Conservation (phyloP, 2,329 filamentous ascomycete genomes). For the Pseudocercospora eumusae region DNA sequence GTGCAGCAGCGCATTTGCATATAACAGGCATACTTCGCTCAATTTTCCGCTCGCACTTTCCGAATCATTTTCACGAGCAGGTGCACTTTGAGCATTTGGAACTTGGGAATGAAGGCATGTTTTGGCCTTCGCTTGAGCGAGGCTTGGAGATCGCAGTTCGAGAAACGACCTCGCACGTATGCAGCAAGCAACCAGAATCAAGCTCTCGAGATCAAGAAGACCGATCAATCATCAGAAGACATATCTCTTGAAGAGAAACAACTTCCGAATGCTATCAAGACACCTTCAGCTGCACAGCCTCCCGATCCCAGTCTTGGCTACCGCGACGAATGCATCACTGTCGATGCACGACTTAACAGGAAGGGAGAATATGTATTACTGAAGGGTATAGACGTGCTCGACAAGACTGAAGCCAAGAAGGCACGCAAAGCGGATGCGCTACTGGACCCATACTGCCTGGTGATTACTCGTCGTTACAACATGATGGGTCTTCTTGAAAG, state of each 20-base stretch:
- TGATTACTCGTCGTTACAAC: conserved; percentile 8
- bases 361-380: conserved; percentile 10
- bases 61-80: not conserved
- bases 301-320: not conserved
- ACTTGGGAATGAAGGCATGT: not conserved
- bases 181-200: not conserved
- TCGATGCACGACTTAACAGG: conserved; percentile 4
- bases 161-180: not conserved
- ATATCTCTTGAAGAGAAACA: not conserved
- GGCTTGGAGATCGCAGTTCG: conserved; percentile 12
- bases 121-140: conserved; percentile 3
- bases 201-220: not conserved
- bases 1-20: not conserved
- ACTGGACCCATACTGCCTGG: conserved; percentile 11
- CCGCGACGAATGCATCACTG: conserved; percentile 13
- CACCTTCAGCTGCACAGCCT: not conserved
- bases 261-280: not conserved
- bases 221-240: conserved; percentile 3
- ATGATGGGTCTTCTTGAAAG: not conserved
- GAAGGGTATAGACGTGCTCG: conserved; percentile 8
- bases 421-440: conserved; percentile 1
- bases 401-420: conserved; percentile 11
- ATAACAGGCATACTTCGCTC: not conserved
- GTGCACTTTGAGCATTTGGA: not conserved
- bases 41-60: not conserved